Conservation (phyloP, 495 filamentous ascomycete species). For the Corynascus novoguineensis region DNA sequence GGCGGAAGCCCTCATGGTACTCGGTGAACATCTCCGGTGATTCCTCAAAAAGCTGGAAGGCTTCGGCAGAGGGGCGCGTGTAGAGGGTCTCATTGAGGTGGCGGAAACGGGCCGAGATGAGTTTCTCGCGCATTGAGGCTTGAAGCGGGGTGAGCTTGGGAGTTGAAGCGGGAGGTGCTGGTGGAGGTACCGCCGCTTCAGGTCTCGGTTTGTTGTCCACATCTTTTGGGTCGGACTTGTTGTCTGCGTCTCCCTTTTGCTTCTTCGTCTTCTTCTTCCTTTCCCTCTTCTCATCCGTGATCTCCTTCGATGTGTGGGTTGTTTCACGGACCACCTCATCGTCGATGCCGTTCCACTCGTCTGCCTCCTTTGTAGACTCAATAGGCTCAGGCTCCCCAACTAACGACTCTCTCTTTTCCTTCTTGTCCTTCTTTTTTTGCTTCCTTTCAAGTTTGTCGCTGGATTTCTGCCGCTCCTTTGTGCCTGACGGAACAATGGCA, state of each 20-base stretch:
- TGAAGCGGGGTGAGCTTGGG: slow-evolving; percentile 81
- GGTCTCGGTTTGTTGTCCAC: slow-evolving; percentile 10
- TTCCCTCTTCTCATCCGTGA: slow-evolving; percentile 10
- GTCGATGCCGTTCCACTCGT: slow-evolving; percentile 23
- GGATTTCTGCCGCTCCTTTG: slow-evolving; percentile 5
- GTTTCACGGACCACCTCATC: slow-evolving; percentile 12
- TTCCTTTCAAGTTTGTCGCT: slow-evolving; percentile 24
- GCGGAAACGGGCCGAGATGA: slow-evolving; percentile 90
- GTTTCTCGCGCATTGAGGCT: slow-evolving; percentile 85
- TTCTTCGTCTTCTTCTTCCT: slow-evolving; percentile 14
- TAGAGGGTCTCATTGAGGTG: slow-evolving; percentile 96
- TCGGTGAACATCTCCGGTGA: slow-evolving; percentile 88
- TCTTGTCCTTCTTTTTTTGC: slow-evolving; percentile 40
- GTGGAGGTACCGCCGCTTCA: slow-evolving; percentile 15
- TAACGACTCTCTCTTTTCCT: slow-evolving; percentile 23
- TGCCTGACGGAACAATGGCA: not conserved
- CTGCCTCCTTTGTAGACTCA: slow-evolving; percentile 9
- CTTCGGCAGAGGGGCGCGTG: slow-evolving; percentile 75
- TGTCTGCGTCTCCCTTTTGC: not conserved
- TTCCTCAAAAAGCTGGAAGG: slow-evolving; percentile 68
- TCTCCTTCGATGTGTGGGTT: slow-evolving; percentile 20
- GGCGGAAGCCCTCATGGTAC: slow-evolving; percentile 91
- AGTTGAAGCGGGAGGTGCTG: slow-evolving; percentile 25
- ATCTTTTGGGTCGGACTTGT: not conserved
- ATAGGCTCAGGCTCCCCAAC: slow-evolving; percentile 3